A percentile compares a stretch with the other conserved stretches of the same genome.
These are phyloP conservation scores for Alternaria longipes DNA, from an alignment of 2,329 filamentous ascomycete genomes.

Conservation along the genomic window DNA sequence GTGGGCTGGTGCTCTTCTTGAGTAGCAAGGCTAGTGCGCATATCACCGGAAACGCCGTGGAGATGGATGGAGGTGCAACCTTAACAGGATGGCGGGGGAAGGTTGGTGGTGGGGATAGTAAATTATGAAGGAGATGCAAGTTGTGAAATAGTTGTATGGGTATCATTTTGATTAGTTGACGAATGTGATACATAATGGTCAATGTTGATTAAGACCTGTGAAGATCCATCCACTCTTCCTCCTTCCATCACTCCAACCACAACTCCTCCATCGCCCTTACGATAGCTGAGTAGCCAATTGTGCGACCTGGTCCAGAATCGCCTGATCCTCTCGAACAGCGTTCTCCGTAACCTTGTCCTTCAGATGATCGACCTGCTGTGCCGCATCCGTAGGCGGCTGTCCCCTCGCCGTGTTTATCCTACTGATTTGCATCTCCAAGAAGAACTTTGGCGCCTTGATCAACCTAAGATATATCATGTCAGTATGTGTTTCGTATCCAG, in stretches of 20 bases:
- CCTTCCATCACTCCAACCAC: not conserved
- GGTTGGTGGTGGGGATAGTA: constrained; percentile 31
- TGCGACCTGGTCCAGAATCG: constrained; percentile 62
- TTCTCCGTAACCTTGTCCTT: constrained; percentile 67
- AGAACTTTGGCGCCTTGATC: constrained; percentile 72
- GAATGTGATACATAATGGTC: no score
- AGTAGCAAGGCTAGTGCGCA: constrained; percentile 51
- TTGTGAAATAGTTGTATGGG: not conserved
- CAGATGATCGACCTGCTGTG: constrained; percentile 65
- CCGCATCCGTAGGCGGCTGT: constrained; percentile 61
- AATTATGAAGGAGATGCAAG: constrained; percentile 28
- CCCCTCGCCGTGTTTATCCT: constrained; percentile 69
- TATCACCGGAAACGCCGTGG: constrained; percentile 59
- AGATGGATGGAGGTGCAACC: constrained; percentile 59
- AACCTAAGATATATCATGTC: constrained; percentile 14
- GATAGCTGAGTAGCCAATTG: constrained; percentile 32
- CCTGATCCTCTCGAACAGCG: constrained; percentile 59
- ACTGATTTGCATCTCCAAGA: constrained; percentile 67
- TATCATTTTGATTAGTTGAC: not conserved
- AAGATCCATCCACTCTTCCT: not conserved
- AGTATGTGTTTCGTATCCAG: no score
- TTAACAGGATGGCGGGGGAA: constrained; percentile 55
- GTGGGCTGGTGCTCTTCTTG: constrained; percentile 57
- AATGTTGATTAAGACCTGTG: no score
- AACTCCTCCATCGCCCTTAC: not conserved